A percentile compares a stretch with the other conserved stretches of the same genome.
Evolutionary conservation across 345 rosid species (phyloP).

Genomic region (Psidium guajava): DNA sequence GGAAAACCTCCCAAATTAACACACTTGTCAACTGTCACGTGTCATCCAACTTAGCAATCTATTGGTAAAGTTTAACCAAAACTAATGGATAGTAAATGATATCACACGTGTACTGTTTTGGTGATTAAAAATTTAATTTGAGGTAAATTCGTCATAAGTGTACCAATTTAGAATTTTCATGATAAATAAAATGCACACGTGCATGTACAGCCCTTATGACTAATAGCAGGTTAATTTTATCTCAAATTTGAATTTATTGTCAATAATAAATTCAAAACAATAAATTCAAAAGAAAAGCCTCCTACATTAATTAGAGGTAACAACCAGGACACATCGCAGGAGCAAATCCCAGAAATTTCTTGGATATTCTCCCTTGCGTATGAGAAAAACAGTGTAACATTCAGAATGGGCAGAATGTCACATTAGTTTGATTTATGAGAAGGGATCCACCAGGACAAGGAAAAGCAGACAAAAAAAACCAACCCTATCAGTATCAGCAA

Average conservation of each 20-base stretch:
- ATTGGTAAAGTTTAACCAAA: no score
- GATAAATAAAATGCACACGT: not conserved
- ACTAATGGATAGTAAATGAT: no score
- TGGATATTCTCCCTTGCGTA: not conserved
- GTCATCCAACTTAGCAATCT: no score
- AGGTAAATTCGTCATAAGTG: no score
- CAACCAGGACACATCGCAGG: not conserved
- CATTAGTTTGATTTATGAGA: not conserved
- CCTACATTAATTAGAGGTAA: not conserved
- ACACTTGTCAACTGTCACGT: no score
- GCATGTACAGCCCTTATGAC: not conserved
- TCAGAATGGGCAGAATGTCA: not conserved
- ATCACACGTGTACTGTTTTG: no score
- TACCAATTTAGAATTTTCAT: no score
- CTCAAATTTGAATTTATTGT: not conserved
- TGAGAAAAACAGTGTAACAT: not conserved
- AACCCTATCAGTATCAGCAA: not conserved
- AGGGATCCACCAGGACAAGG: not conserved
- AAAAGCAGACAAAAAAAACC: not conserved
- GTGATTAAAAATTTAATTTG: no score
- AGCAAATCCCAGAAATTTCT: not conserved
- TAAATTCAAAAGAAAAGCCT: not conserved
- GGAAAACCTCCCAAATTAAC: no score
- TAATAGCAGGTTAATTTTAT: not conserved
- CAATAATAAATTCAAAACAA: not conserved